Conservation (phyloP, 2,329 filamentous ascomycete species). For the Hypomyces rosellus region DNA sequence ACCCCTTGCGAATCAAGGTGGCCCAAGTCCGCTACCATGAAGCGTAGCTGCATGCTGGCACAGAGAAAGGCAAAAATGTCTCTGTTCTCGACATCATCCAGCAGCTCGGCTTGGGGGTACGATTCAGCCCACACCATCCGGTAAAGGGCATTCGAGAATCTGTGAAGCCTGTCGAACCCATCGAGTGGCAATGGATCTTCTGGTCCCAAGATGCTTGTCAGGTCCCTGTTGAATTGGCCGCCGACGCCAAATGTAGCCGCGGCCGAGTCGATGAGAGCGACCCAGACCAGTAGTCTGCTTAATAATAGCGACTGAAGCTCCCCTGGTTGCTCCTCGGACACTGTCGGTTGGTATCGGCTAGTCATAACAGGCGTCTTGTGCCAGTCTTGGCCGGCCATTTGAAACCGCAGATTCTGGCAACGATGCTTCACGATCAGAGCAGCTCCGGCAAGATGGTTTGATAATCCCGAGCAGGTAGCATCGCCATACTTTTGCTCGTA, state of each 20-base stretch:
- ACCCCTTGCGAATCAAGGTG: conserved; percentile 17
- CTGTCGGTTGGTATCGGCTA: not conserved
- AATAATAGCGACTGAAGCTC: conserved; percentile 24
- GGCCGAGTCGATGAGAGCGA: conserved; percentile 24
- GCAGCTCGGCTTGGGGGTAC: conserved; percentile 28
- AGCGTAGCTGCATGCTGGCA: conserved; percentile 25
- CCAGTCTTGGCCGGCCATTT: conserved; percentile 1
- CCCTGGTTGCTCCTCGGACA: conserved; percentile 1
- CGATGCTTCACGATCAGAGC: conserved; percentile 24
- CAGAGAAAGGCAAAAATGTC: conserved; percentile 26
- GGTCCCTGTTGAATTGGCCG: conserved; percentile 24
- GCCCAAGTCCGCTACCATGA: conserved; percentile 25
- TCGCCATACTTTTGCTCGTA: conserved; percentile 35
- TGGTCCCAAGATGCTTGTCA: conserved; percentile 14
- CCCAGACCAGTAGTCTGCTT: conserved; percentile 28
- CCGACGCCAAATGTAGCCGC: conserved; percentile 27
- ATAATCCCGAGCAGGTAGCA: conserved; percentile 21
- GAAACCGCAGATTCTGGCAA: conserved; percentile 12
- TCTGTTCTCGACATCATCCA: conserved; percentile 31
- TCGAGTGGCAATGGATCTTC: conserved; percentile 10
- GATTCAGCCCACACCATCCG: conserved; percentile 26
- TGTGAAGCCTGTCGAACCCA: conserved; percentile 23
- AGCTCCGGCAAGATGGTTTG: conserved; percentile 27
- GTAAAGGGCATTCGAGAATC: conserved; percentile 28
- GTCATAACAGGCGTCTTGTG: conserved; percentile 7